Evolutionary conservation across 495 filamentous ascomycete species (phyloP).

Genomic region (Talaromyces liani): DNA sequence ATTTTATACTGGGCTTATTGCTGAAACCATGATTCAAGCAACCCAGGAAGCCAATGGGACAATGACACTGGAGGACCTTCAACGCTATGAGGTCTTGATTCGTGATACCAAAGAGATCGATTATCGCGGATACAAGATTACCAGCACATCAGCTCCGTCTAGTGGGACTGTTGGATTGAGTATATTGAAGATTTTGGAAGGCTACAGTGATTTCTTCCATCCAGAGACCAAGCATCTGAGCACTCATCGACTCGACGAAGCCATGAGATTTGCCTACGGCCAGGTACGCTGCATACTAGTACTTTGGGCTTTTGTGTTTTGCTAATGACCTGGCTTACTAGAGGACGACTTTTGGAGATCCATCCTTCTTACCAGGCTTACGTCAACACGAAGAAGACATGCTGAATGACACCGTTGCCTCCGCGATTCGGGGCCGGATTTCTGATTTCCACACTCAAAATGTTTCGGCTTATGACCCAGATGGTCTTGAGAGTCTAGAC

Average conservation of each 20-base stretch:
- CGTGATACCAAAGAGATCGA: conserved; percentile 55
- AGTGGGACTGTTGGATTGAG: conserved; percentile 66
- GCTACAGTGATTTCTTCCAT: conserved; percentile 54
- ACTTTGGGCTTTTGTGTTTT: not conserved
- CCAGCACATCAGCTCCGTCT: conserved; percentile 61
- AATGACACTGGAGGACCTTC: conserved; percentile 74
- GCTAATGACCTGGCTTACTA: conserved; percentile 12
- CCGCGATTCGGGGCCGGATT: conserved; percentile 56
- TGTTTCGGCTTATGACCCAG: conserved; percentile 62
- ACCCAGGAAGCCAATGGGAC: conserved; percentile 62
- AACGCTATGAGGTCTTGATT: conserved; percentile 56
- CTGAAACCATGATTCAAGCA: conserved; percentile 63
- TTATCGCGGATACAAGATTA: conserved; percentile 65
- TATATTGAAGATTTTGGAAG: conserved; percentile 70
- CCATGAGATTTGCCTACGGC: conserved; percentile 81
- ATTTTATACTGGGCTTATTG: conserved; percentile 69
- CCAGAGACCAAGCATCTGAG: conserved; percentile 50
- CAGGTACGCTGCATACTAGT: conserved; percentile 28
- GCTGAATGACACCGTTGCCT: conserved; percentile 51
- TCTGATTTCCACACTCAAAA: conserved; percentile 61
- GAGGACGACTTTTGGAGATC: conserved; percentile 71
- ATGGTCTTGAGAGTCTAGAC: conserved; percentile 51
- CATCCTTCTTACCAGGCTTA: conserved; percentile 58
- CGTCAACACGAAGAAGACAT: conserved; percentile 58
- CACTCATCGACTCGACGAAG: conserved; percentile 76